Evolutionary conservation across 257 asterid species (phyloP).

Genomic region (Solanum lycopersicoides): DNA sequence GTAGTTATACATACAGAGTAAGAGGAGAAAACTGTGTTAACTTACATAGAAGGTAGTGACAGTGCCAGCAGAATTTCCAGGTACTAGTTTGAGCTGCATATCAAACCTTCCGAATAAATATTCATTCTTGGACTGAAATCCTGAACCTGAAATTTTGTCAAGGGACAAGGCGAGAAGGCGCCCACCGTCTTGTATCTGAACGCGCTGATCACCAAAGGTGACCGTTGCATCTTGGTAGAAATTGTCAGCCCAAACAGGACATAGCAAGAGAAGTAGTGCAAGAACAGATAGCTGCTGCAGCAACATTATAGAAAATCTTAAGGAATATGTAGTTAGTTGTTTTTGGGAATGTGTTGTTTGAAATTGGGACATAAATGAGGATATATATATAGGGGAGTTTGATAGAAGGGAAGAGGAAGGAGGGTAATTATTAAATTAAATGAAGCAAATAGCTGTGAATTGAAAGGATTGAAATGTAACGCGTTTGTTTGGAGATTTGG

Average conservation of each 20-base stretch:
- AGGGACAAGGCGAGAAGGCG: background rate
- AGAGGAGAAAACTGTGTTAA: background rate
- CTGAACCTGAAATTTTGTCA: background rate
- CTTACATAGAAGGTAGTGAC: background rate
- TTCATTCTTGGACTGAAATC: background rate
- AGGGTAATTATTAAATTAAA: background rate
- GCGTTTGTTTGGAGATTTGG: background rate
- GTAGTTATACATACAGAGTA: no score
- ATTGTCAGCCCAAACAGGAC: background rate
- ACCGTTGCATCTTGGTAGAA: background rate
- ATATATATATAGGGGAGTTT: background rate
- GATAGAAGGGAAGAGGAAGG: background rate
- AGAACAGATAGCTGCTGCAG: background rate
- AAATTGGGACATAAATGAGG: background rate
- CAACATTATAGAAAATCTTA: background rate
- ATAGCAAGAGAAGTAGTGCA: background rate
- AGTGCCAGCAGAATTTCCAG: background rate
- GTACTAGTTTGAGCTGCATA: background rate
- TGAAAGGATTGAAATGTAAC: background rate
- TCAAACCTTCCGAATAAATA: background rate
- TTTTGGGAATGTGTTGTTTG: background rate
- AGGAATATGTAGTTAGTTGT: background rate
- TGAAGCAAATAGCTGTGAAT: background rate
- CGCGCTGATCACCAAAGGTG: slow-evolving; percentile 21
- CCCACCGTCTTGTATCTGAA: background rate